Evolutionary conservation across 75 land plant genomes (phyloP).

Genomic region (Larix kaempferi): DNA sequence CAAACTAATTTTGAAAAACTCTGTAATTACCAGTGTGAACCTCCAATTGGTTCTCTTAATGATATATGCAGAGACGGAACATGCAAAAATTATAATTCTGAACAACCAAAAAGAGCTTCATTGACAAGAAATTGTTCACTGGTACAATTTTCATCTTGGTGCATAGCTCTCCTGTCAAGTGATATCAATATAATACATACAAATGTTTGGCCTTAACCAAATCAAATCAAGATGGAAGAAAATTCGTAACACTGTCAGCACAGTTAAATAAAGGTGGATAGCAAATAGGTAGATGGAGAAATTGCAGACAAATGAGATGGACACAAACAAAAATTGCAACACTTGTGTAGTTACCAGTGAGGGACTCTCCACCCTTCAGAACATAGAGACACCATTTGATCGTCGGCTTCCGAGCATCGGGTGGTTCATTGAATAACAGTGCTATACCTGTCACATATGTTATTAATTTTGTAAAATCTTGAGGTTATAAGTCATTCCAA

Average conservation of each 20-base stretch:
- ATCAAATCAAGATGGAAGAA: neutral
- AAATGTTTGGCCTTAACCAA: neutral
- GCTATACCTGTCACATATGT: conserved; percentile 67
- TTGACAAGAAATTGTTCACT: neutral
- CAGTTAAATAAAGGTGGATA: neutral
- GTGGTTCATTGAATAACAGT: conserved; percentile 88
- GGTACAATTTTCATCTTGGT: neutral
- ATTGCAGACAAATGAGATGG: neutral
- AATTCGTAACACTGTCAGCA: neutral
- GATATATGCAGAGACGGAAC: neutral
- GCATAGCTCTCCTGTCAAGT: neutral
- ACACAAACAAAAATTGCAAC: neutral
- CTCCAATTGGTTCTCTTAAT: conserved; percentile 20
- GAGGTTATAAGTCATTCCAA: neutral
- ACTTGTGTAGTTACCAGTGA: conserved; percentile 50
- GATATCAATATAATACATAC: neutral
- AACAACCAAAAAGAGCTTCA: neutral
- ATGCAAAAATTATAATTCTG: neutral
- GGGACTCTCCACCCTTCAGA: conserved; percentile 86
- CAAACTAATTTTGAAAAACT: neutral
- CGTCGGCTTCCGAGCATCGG: conserved; percentile 89
- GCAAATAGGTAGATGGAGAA: neutral
- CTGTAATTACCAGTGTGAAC: conserved; percentile 55
- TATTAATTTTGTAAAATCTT: neutral
- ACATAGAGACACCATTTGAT: conserved; percentile 95